Conservation (phyloP, 768 basidiomycete genomes). For the Mycena olivaceomarginata region DNA sequence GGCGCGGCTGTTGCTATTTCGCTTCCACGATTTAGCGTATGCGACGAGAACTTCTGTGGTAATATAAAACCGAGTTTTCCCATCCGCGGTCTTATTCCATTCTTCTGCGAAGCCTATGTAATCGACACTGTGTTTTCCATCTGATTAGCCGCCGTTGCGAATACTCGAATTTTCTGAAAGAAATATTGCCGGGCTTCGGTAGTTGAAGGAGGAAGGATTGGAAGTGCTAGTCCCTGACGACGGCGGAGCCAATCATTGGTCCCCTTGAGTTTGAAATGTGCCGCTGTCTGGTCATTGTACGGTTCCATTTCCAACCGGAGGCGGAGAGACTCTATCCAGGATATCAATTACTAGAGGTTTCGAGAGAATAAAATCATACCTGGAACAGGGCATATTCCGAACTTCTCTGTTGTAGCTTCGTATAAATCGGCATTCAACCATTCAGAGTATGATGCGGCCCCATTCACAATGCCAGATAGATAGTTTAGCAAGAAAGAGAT, state of each 20-base stretch:
- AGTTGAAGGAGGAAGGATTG: constrained; percentile 16
- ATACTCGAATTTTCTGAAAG: not conserved
- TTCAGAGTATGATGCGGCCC: constrained; percentile 1
- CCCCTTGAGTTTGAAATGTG: not conserved
- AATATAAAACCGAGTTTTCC: constrained; percentile 15
- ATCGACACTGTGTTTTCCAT: not conserved
- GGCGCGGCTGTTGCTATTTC: not conserved
- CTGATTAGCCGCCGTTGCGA: not conserved
- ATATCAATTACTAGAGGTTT: no score
- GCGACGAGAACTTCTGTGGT: not conserved
- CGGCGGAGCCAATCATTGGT: constrained; percentile 29
- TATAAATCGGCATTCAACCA: constrained; percentile 18
- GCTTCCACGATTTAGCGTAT: not conserved
- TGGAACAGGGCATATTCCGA: constrained; percentile 16
- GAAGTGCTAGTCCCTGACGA: constrained; percentile 23
- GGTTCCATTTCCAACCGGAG: constrained; percentile 16
- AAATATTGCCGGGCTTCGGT: constrained; percentile 17
- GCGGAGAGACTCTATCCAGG: not conserved
- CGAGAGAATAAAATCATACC: not conserved
- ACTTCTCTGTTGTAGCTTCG: constrained; percentile 9
- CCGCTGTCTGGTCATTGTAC: not conserved
- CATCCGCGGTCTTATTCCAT: constrained; percentile 31
- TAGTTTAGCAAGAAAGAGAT: constrained; percentile 10
- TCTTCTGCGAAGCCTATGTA: constrained; percentile 17
- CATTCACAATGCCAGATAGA: not conserved